Percentiles rank a stretch among this genome's conserved stretches.
These are phyloP conservation scores for Ophiostoma sp. DNA, from an alignment of 2,329 filamentous ascomycete species.

Conservation along the genomic window DNA sequence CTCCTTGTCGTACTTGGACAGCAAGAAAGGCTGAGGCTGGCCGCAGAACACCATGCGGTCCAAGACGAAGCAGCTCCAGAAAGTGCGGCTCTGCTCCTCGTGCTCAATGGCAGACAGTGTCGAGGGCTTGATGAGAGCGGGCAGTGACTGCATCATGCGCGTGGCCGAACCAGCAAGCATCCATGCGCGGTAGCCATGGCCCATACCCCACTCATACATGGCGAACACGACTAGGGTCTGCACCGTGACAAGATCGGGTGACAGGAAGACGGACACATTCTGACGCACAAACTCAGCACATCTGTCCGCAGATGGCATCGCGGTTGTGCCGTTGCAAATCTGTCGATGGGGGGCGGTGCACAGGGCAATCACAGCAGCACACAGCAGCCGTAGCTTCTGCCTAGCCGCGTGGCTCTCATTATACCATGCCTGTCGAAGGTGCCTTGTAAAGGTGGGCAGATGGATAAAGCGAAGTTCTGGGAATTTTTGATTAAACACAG, in stretches of 20 bases:
- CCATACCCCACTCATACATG: conserved; percentile 37
- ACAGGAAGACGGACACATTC: not conserved
- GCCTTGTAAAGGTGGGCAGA: not conserved
- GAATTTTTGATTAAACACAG: not conserved
- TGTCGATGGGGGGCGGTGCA: not conserved
- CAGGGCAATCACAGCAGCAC: not conserved
- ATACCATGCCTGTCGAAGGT: not conserved
- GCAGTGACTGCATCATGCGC: conserved; percentile 37
- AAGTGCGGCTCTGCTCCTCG: not conserved
- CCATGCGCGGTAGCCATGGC: conserved; percentile 41
- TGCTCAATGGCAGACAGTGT: not conserved
- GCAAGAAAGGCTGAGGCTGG: not conserved
- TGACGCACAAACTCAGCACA: not conserved
- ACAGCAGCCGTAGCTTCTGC: not conserved
- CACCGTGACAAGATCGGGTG: not conserved
- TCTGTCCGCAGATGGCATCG: not conserved
- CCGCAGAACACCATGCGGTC: not conserved
- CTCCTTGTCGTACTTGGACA: not conserved
- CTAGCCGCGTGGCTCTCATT: not conserved
- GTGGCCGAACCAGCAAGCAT: conserved; percentile 39
- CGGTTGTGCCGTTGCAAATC: not conserved
- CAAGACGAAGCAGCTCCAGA: not conserved
- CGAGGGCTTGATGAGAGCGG: conserved; percentile 31
- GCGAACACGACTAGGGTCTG: conserved; percentile 14
- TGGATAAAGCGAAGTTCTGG: not conserved